Conservation (phyloP, 352 stramenopile species). For the Pythium rhizo-oryzae region DNA sequence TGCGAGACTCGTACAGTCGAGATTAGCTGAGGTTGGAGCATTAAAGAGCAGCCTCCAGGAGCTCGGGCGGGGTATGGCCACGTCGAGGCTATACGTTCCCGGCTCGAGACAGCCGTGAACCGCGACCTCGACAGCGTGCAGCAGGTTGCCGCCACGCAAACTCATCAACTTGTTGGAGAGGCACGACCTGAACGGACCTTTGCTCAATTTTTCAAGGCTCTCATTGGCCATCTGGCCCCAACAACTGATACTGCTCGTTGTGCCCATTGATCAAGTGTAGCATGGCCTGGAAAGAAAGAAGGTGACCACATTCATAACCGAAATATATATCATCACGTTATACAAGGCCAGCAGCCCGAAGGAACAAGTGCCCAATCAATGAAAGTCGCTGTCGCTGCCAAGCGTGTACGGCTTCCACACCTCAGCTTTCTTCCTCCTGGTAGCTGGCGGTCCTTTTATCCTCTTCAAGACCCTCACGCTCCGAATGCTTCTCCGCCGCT, state of each 20-base stretch:
- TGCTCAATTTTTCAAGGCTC: not conserved
- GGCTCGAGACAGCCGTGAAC: not conserved
- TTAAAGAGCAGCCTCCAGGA: not conserved
- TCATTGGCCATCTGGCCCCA: not conserved
- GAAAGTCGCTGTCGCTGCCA: too few relatives aligned
- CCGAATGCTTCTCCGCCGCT: not conserved
- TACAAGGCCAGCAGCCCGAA: too few relatives aligned
- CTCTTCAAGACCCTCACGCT: too few relatives aligned
- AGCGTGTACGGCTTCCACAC: too few relatives aligned
- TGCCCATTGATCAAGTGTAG: not conserved
- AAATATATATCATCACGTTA: too few relatives aligned
- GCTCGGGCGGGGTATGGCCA: not conserved
- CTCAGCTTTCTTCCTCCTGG: too few relatives aligned
- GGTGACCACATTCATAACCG: too few relatives aligned
- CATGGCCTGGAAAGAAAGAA: not conserved
- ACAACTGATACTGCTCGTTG: not conserved
- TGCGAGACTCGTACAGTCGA: not conserved
- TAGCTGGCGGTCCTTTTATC: too few relatives aligned
- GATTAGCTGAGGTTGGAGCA: not conserved
- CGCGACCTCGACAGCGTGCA: not conserved
- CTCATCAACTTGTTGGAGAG: not conserved
- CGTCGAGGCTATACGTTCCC: not conserved
- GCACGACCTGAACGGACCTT: not conserved
- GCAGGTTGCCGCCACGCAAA: not conserved
- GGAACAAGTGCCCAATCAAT: too few relatives aligned